Evolutionary conservation across 1,139 yeast genomes (phyloP), one percentile per base, ranked within the genome.

Genomic region (Nakaseomyces delphensis): DNA sequence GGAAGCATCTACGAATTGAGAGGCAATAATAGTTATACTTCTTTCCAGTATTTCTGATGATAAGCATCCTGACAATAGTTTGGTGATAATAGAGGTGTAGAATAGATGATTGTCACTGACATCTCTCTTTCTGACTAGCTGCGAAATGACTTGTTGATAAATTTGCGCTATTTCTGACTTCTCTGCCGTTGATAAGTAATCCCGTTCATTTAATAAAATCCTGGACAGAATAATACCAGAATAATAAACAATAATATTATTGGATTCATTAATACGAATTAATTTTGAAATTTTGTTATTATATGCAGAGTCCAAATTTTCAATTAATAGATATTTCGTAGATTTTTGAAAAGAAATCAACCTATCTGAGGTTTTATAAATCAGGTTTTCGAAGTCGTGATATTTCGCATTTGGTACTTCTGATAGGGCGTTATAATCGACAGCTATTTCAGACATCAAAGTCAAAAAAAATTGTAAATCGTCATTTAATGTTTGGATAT

Each of bases 1-100:
- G 39, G 64, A 68, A 1, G 73, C 65, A 1, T 86, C 84, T 42
- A 83, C 65, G 24, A 83, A 60, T 48, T 80, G 87, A 1, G 89
- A 77, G 9, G 79, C 76, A n/a, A 75, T 66, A 47, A 69, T 69
- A 4, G 35, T 19, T n/a, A 18, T 10, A 19, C 35, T 31, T 49
- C 78, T 81, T 47, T 86, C 71, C n/a, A 75, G 14, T 3, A 31
- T 8, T 16, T 16, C 13, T 16, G 15, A 18, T 16, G 35, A 23
- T 9, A 31, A 9, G 23, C 23, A 31, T 8, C 23, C n/a, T 8
- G 23, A 10, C 5, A 31, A 10, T 31, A 19, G 9, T 8, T 31
- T 31, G 4, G 35, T 19, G 6, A 31, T 16, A 16, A 31, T 16
- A 3, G 37, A 20, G 9, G 18, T 8, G 21, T 33, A 33, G n/a